Evolutionary conservation across 2,329 filamentous ascomycete species (phyloP).

Genomic region (Colletotrichum sp.): DNA sequence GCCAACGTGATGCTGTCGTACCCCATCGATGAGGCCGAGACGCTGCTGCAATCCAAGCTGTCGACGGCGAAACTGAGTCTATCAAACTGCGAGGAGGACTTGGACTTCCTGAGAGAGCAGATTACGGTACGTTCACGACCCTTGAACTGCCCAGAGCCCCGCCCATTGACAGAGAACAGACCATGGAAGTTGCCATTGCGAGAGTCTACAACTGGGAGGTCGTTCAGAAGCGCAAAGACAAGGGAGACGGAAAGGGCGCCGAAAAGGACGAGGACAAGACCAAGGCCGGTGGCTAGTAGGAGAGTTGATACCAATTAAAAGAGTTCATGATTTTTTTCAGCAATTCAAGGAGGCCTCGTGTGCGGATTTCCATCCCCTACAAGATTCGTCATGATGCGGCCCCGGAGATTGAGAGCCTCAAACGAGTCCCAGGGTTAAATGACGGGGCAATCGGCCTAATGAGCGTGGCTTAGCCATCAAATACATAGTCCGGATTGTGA

Average conservation of each 20-base stretch:
- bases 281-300: constrained; percentile 33
- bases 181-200: constrained; percentile 94
- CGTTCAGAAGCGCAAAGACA: constrained; percentile 92
- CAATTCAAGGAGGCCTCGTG: neutral
- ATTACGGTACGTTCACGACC: constrained; percentile 74
- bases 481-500: neutral
- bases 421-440: neutral
- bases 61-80: constrained; percentile 80
- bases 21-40: constrained; percentile 85
- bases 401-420: neutral
- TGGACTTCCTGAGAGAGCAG: constrained; percentile 94
- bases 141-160: too few relatives aligned
- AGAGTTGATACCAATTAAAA: constrained; percentile 18
- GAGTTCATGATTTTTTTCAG: neutral
- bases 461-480: neutral
- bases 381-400: neutral
- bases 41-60: constrained; percentile 78
- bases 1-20: constrained; percentile 99
- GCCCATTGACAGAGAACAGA: constrained; percentile 56
- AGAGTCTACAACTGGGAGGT: constrained; percentile 99
- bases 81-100: constrained; percentile 91
- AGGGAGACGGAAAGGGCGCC: constrained; percentile 62
- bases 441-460: neutral
- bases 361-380: neutral
- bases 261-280: constrained; percentile 44